A percentile compares a stretch with the other conserved stretches of the same genome.
Evolutionary conservation across 305 asterid genomes (phyloP).

Genomic region (Solanum aculeatissimum): DNA sequence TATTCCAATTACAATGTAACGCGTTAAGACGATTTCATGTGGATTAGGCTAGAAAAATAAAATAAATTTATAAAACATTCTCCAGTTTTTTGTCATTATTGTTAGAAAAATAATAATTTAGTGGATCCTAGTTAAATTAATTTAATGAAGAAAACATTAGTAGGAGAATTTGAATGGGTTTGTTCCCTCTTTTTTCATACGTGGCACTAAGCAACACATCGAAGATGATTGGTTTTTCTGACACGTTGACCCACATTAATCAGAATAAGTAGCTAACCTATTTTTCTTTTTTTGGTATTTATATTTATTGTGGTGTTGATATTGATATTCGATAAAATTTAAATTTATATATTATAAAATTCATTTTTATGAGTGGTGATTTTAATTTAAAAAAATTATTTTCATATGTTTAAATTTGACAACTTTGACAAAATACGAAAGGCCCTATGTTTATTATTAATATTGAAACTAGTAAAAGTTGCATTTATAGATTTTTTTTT

Average conservation of each 20-base stretch:
- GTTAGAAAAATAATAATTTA: not conserved
- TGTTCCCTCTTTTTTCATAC: not conserved
- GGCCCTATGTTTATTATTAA: too few relatives aligned
- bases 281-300: not conserved
- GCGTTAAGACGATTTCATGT: not conserved
- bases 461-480: too few relatives aligned
- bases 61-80: not conserved
- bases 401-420: too few relatives aligned
- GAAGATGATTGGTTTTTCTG: not conserved
- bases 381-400: too few relatives aligned
- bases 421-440: too few relatives aligned
- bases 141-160: not conserved
- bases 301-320: not conserved
- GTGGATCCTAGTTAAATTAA: not conserved
- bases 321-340: not conserved
- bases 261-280: not conserved
- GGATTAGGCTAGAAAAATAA: not conserved
- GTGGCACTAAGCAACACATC: not conserved
- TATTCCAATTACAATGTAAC: not conserved
- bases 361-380: too few relatives aligned
- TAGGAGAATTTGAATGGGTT: not conserved
- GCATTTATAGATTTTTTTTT: too few relatives aligned
- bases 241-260: not conserved
- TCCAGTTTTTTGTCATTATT: not conserved
- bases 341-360: too few relatives aligned